These are phyloP conservation scores for Botrytis sinoallii DNA, from an alignment of 2,329 filamentous ascomycete genomes.

Conservation along the genomic window DNA sequence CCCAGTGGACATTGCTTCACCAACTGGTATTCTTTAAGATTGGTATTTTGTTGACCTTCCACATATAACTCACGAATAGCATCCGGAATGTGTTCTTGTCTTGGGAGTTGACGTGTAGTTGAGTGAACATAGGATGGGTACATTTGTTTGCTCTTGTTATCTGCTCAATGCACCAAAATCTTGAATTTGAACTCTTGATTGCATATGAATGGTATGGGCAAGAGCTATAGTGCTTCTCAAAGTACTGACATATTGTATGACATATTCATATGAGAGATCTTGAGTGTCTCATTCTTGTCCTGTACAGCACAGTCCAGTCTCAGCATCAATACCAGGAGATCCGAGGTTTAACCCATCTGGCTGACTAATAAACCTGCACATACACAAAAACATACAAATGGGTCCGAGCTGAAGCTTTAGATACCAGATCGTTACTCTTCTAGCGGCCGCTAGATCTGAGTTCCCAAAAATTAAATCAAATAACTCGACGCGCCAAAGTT, in stretches of 20 bases:
- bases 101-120: background rate
- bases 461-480: slow-evolving; percentile 10
- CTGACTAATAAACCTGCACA: background rate
- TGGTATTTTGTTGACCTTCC: background rate
- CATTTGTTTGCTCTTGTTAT: background rate
- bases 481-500: background rate
- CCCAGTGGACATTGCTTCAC: background rate
- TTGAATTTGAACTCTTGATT: background rate
- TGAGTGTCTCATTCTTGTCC: background rate
- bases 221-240: background rate
- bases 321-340: background rate
- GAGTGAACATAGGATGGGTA: background rate
- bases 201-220: background rate
- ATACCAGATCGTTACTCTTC: background rate
- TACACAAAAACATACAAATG: background rate
- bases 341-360: background rate
- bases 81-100: background rate
- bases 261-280: background rate
- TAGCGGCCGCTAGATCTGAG: slow-evolving; percentile 10
- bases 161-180: background rate
- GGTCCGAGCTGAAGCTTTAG: background rate
- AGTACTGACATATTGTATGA: background rate
- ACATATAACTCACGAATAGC: background rate
- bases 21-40: no score
- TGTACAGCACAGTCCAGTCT: background rate